Evolutionary conservation across 257 asterid species (phyloP).

Genomic region (Haberlea rhodopensis): DNA sequence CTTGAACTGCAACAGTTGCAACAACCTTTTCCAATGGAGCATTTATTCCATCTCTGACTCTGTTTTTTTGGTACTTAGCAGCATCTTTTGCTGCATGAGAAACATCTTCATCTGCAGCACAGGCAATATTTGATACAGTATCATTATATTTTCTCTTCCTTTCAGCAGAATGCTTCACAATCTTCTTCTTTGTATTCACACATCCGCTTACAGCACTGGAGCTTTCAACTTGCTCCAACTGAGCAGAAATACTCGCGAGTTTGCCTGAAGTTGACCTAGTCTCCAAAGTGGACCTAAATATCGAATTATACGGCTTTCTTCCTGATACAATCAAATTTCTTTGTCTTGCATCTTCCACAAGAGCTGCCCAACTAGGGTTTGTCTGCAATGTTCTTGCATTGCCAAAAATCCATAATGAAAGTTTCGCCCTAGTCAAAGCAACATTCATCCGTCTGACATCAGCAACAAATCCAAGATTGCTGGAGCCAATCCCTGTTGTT

Average conservation of each 20-base stretch:
- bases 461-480: slow-evolving; percentile 87
- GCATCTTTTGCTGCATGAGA: slow-evolving; percentile 26
- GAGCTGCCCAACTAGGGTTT: slow-evolving; percentile 84
- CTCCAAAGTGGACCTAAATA: slow-evolving; percentile 32
- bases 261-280: slow-evolving; percentile 34
- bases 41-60: slow-evolving; percentile 33
- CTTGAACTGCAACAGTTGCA: slow-evolving; percentile 32
- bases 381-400: slow-evolving; percentile 69
- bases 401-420: slow-evolving; percentile 89
- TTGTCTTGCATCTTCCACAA: slow-evolving; percentile 65
- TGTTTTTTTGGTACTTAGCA: slow-evolving; percentile 34
- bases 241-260: slow-evolving; percentile 35
- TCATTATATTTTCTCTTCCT: slow-evolving; percentile 46
- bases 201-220: slow-evolving; percentile 26
- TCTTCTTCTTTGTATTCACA: slow-evolving; percentile 31
- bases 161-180: slow-evolving; percentile 33
- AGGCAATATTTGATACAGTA: slow-evolving; percentile 25
- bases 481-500: slow-evolving; percentile 35
- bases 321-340: slow-evolving; percentile 64
- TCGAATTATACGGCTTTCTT: slow-evolving; percentile 67
- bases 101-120: slow-evolving; percentile 27
- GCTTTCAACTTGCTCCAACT: slow-evolving; percentile 37
- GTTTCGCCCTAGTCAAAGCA: slow-evolving; percentile 91
- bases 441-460: slow-evolving; percentile 99
- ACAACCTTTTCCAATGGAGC: slow-evolving; percentile 25